Evolutionary conservation across 1,284 basidiomycete genomes (phyloP).

Genomic region (Stygiomarasmius scandens): DNA sequence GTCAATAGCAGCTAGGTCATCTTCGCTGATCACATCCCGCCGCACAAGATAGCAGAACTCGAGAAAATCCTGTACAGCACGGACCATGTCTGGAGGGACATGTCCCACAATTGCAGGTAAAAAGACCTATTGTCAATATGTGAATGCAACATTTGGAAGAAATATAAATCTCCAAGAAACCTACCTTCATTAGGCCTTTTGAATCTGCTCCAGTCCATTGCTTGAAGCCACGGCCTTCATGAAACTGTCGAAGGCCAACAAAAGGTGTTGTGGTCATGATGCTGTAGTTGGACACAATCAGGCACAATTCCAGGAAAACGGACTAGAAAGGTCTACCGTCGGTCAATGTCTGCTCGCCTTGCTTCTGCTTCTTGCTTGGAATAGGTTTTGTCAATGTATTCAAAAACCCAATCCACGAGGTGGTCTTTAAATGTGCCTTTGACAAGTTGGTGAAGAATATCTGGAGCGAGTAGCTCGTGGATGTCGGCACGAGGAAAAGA

Average conservation of each 20-base stretch:
- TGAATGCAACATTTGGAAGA: too few species aligned
- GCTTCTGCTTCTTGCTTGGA: slow-evolving; percentile 16
- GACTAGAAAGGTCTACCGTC: slow-evolving; percentile 21
- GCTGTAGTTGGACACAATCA: too few species aligned
- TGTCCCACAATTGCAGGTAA: slow-evolving; percentile 29
- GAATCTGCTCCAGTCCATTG: slow-evolving; percentile 25
- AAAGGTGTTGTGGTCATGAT: slow-evolving; percentile 21
- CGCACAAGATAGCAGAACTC: slow-evolving; percentile 38
- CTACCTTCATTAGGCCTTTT: slow-evolving; percentile 28
- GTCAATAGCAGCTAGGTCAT: neutral
- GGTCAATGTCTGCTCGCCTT: slow-evolving; percentile 29
- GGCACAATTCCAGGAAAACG: too few species aligned
- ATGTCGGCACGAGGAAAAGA: slow-evolving; percentile 28
- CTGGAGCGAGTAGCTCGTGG: slow-evolving; percentile 26
- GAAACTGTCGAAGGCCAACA: slow-evolving; percentile 22
- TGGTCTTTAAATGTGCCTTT: slow-evolving; percentile 36
- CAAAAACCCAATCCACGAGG: slow-evolving; percentile 25
- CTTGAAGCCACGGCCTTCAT: slow-evolving; percentile 25
- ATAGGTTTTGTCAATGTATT: slow-evolving; percentile 23
- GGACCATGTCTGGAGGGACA: slow-evolving; percentile 25
- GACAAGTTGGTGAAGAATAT: slow-evolving; percentile 31
- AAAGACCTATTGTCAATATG: slow-evolving; percentile 24
- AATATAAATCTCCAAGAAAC: neutral
- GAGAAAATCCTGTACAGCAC: slow-evolving; percentile 27
- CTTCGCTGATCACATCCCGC: slow-evolving; percentile 17